phyloP scores from a whole-genome alignment of 306 rosid species.

The Cucumis hystrix region DNA sequence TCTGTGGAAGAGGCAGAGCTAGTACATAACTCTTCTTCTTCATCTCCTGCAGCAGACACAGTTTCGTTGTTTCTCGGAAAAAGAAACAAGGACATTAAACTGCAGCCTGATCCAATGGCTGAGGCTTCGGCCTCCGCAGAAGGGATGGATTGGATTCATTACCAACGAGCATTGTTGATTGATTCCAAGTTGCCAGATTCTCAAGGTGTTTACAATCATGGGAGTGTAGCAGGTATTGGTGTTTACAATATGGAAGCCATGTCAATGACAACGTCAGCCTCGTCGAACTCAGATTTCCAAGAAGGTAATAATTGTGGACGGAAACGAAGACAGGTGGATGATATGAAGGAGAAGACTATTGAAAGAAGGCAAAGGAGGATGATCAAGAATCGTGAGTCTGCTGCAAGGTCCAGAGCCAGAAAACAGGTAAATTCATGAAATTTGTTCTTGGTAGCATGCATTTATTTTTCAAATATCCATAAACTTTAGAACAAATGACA shows the following conservation, averaged over 20 bases:
- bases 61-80: background rate
- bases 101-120: background rate
- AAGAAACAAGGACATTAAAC: background rate
- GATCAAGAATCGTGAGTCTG: constrained; percentile 60
- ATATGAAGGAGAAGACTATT: constrained; percentile 19
- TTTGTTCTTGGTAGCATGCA: background rate
- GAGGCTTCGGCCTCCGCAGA: background rate
- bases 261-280: background rate
- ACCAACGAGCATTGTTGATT: background rate
- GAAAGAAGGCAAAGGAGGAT: constrained; percentile 49
- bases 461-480: background rate
- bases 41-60: background rate
- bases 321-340: constrained; percentile 17
- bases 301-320: background rate
- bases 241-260: background rate
- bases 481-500: background rate
- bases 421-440: constrained; percentile 29
- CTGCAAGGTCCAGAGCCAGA: constrained; percentile 56
- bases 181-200: constrained; percentile 7
- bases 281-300: background rate
- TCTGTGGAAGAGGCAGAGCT: background rate
- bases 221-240: background rate
- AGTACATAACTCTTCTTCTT: background rate
- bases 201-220: background rate
- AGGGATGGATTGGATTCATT: background rate